These are phyloP conservation scores for Sporothrix schenckii DNA, from an alignment of 2,329 filamentous ascomycete genomes.

Conservation along the genomic window DNA sequence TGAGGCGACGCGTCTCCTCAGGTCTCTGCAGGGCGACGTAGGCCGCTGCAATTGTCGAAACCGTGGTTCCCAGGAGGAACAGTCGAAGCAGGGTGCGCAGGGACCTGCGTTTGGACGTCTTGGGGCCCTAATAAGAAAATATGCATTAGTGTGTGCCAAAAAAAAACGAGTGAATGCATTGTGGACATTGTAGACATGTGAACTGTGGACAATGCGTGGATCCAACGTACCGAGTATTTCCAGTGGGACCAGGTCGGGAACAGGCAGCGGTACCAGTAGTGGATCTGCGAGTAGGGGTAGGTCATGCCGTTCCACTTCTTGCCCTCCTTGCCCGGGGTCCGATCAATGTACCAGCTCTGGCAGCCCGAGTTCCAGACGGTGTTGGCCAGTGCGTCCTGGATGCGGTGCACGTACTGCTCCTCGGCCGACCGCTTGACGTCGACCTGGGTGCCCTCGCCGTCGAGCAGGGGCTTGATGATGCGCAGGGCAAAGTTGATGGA, in stretches of 20 bases:
- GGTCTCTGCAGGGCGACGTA: not conserved
- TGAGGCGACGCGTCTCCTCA: not conserved
- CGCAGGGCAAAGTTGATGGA: slow-evolving; percentile 17
- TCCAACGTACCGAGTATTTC: not conserved
- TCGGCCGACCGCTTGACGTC: not conserved
- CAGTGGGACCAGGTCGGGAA: slow-evolving; percentile 19
- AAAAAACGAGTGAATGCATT: not conserved
- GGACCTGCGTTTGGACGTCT: not conserved
- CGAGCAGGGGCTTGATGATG: not conserved
- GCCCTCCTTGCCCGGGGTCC: not conserved
- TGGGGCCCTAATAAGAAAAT: not conserved
- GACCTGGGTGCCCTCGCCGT: not conserved
- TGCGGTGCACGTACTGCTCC: not conserved
- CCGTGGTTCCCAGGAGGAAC: not conserved
- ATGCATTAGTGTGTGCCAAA: not conserved
- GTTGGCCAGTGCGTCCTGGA: not conserved
- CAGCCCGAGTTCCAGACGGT: slow-evolving; percentile 16
- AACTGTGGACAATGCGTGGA: too few species aligned
- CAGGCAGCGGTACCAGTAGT: slow-evolving; percentile 13
- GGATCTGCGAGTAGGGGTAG: slow-evolving; percentile 10
- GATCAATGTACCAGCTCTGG: slow-evolving; percentile 7
- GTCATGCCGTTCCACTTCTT: slow-evolving; percentile 18
- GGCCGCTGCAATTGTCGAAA: not conserved
- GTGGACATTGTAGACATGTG: too few species aligned
- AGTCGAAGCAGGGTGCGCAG: not conserved